A percentile compares a stretch with the other conserved stretches of the same genome.
Evolutionary conservation across 306 rosid species (phyloP).

Genomic region (Cicer bijugum): DNA sequence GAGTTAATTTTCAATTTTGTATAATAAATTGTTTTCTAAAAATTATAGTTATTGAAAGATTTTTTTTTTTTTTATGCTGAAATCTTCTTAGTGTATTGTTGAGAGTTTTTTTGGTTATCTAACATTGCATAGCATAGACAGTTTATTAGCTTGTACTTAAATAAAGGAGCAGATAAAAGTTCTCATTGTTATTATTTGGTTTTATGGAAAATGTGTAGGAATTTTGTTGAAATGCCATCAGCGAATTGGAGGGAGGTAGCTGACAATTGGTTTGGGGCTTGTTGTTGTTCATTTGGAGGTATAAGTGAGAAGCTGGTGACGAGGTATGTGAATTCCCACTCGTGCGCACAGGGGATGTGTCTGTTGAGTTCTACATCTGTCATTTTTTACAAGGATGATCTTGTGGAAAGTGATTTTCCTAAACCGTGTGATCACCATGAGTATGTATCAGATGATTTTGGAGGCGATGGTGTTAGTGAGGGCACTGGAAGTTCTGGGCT

Average conservation of each 20-base stretch:
- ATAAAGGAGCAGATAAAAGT: neutral
- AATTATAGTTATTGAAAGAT: neutral
- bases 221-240: conserved; percentile 92
- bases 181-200: conserved; percentile 28
- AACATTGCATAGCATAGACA: neutral
- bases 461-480: conserved; percentile 33
- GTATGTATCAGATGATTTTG: conserved; percentile 38
- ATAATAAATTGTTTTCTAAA: neutral
- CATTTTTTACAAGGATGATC: conserved; percentile 81
- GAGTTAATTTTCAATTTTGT: conserved; percentile 1
- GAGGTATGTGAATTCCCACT: conserved; percentile 65
- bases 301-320: conserved; percentile 86
- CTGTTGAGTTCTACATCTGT: conserved; percentile 64
- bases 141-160: neutral
- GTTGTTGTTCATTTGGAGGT: conserved; percentile 95
- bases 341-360: conserved; percentile 66
- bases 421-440: conserved; percentile 42
- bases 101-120: neutral
- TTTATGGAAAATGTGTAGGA: conserved; percentile 50
- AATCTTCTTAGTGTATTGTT: neutral
- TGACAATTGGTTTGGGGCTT: conserved; percentile 92
- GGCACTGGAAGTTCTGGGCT: conserved; percentile 42
- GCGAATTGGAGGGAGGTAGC: conserved; percentile 94
- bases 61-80: neutral
- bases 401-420: conserved; percentile 55